Percentiles rank a stretch among this genome's conserved stretches.
phyloP scores from a whole-genome alignment of 805 yeast species.

The Saturnispora dispora region DNA sequence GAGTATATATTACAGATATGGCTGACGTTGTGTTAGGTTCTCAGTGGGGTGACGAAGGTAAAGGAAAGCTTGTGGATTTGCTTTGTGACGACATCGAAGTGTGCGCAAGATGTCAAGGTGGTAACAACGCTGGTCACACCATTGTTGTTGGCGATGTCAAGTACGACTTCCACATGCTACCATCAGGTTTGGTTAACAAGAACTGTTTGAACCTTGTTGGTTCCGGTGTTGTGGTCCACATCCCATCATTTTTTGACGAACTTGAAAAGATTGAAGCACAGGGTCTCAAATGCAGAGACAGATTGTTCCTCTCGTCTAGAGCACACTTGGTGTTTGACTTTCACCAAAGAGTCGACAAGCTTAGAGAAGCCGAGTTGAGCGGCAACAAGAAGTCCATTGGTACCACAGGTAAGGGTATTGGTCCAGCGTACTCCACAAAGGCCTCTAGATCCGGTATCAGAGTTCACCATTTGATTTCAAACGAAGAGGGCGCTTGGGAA shows the following conservation, averaged over 20 bases:
- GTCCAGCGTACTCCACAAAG: constrained; percentile 96
- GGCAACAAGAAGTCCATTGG: constrained; percentile 81
- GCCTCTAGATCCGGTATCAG: constrained; percentile 94
- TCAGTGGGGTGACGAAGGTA: constrained; percentile 99
- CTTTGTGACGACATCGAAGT: constrained; percentile 92
- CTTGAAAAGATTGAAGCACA: constrained; percentile 70
- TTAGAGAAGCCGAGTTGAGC: constrained; percentile 86
- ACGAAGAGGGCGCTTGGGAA: constrained; percentile 87
- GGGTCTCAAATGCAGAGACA: constrained; percentile 66
- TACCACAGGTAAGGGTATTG: constrained; percentile 98
- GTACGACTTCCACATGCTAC: constrained; percentile 98
- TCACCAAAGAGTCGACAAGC: constrained; percentile 94
- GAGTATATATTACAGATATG: constrained; percentile 30
- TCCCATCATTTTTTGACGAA: constrained; percentile 88
- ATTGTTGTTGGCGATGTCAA: constrained; percentile 83
- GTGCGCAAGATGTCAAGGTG: constrained; percentile 98
- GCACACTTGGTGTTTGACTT: constrained; percentile 96
- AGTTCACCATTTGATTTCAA: constrained; percentile 89
- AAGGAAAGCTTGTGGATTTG: constrained; percentile 93
- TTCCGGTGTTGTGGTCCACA: constrained; percentile 92
- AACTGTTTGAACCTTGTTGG: constrained; percentile 87
- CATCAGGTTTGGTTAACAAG: constrained; percentile 94
- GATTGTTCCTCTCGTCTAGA: constrained; percentile 83
- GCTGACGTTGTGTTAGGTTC: constrained; percentile 93
- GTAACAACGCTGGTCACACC: constrained; percentile 99